Evolutionary conservation across 1,284 basidiomycete genomes (phyloP), one percentile per base, ranked within the genome.

Genomic region (Agaricales sp.): DNA sequence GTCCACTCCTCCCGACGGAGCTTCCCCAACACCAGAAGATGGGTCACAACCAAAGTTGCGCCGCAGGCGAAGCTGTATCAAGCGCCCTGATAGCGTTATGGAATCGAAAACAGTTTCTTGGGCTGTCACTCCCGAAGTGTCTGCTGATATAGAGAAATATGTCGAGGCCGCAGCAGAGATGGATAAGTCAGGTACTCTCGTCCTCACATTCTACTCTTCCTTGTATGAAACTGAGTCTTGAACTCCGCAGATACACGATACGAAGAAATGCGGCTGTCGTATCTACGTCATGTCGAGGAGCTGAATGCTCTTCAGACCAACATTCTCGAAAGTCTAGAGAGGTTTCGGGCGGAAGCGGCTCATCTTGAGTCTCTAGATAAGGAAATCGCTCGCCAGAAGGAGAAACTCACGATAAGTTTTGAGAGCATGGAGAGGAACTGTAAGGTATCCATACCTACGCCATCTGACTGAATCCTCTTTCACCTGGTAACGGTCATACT

Each of bases 401-500:
- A 73, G 49, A 70, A 67, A 51, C 61, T 85, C 12, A 66, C 71
- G 38, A 58, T 63, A 2, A 74, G 73, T 25, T 77, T 77, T 48
- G 67, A 75, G 52, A 67, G 74, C 47, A 66, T 85, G 49, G 77
- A 81, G 59, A 63, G 67, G 50, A 80, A 75, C 55, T 77, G 82
- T 35, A 8, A 35, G 30, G n/a, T n/a, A n/a, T n/a, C n/a, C n/a
- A n/a, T n/a, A n/a, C n/a, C n/a, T n/a, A n/a, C n/a, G n/a, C n/a
- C n/a, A n/a, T n/a, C n/a, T n/a, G n/a, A n/a, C n/a, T n/a, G n/a
- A n/a, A n/a, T n/a, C n/a, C n/a, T n/a, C n/a, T n/a, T n/a, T n/a
- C n/a, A n/a, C n/a, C n/a, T n/a, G n/a, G n/a, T n/a, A n/a, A n/a
- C n/a, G n/a, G n/a, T n/a, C n/a, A n/a, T n/a, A n/a, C n/a, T n/a